A percentile compares a stretch with the other conserved stretches of the same genome.
Evolutionary conservation across 805 yeast species (phyloP).

Genomic region (Yarrowia divulgata): DNA sequence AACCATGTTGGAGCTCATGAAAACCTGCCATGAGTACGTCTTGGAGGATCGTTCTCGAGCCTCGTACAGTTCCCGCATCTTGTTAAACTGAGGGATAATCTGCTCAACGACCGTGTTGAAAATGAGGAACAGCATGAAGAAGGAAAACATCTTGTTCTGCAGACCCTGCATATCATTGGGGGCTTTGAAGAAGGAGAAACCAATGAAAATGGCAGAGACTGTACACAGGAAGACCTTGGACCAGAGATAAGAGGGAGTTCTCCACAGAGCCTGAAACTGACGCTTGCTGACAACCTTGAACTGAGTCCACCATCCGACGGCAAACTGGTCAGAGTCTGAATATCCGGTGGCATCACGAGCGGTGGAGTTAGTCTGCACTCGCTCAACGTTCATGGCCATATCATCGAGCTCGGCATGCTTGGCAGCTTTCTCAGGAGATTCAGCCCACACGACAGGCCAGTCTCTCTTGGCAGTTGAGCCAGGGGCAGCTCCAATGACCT

Average conservation of each 20-base stretch:
- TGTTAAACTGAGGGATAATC: conserved; percentile 65
- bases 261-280: conserved; percentile 67
- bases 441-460: conserved; percentile 73
- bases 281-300: conserved; percentile 57
- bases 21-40: conserved; percentile 71
- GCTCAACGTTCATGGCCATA: conserved; percentile 7
- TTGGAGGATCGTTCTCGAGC: conserved; percentile 77
- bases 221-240: conserved; percentile 62
- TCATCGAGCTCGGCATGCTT: conserved; percentile 33
- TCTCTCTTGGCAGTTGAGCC: conserved; percentile 45
- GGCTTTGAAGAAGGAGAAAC: conserved; percentile 74
- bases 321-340: conserved; percentile 54
- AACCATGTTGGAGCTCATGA: conserved; percentile 67
- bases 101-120: conserved; percentile 66
- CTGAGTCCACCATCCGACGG: conserved; percentile 54
- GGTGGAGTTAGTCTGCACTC: conserved; percentile 15
- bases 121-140: conserved; percentile 70
- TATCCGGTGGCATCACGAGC: neutral
- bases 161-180: conserved; percentile 67
- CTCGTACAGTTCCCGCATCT: conserved; percentile 69
- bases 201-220: conserved; percentile 65
- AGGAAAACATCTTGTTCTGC: conserved; percentile 82
- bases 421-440: conserved; percentile 52
- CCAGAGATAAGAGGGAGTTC: conserved; percentile 68
- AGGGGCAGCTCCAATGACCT: conserved; percentile 55